Base-by-base conservation (phyloP, 129 eudicot species). In the Dittrichia graveolens region DNA sequence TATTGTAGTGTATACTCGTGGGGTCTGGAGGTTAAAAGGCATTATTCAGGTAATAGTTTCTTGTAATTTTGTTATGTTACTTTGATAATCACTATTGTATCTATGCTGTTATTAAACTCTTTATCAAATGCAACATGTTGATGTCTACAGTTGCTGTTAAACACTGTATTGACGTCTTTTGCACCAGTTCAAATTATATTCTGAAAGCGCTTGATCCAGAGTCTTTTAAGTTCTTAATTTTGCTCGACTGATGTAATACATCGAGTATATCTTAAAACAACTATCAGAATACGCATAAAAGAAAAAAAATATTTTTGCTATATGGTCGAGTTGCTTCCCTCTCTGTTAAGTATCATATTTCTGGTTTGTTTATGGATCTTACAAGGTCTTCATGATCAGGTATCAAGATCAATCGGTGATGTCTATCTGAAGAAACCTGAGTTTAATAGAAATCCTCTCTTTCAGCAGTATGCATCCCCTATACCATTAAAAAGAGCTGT, bases 381-480 rank as follows among this genome's bases (percentile, higher is more conserved):
- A 78, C 35, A 6, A 31, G 8, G 9, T 39, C 1, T 14, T 10
- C 11, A 31, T 53, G 71, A 76, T 61, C 71, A 91, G 97, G 97
- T 91, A 61, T 88, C 97, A 5, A 91, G 97, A 73, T 85, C 97
- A 12, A 91, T 91, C 16, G 97, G 97, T 42, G 97, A 91, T 70
- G 86, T 89, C 24, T 91, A 88, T 75, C 61, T 91, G 75, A 91
- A 91, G 83, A 84, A 81, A 76, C 97, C 97, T 0, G 97, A 91
- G 77, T 86, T 63, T 55, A 79, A 81, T 59, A 73, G 88, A 47
- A 91, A 90, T 75, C 91, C 93, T 64, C 75, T 87, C 2, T 84
- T 84, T 69, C 92, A 82, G 66, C 89, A 78, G 62, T 88, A 83
- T 19, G 90, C 85, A 69, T 82, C 85, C 8, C 81, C 84, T 38